phyloP scores from a whole-genome alignment of 192 early-diverging fungal genomes.

The Martensiomyces pterosporus region DNA sequence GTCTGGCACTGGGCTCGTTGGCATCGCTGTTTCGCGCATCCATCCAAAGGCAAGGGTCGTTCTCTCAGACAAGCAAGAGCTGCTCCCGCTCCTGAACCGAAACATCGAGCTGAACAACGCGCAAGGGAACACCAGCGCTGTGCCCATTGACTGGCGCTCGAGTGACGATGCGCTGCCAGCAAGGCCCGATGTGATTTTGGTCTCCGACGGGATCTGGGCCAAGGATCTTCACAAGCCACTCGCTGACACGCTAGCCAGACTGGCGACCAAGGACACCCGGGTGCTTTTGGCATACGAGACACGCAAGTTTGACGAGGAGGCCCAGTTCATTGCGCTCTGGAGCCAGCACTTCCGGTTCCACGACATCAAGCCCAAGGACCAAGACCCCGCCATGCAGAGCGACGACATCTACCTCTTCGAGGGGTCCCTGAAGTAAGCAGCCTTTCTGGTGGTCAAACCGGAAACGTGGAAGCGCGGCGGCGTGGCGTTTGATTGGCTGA shows the following conservation, averaged over 20 bases:
- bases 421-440: background rate
- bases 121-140: constrained; percentile 4
- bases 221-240: constrained; percentile 28
- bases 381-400: constrained; percentile 34
- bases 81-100: constrained; percentile 23
- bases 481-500: background rate
- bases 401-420: constrained; percentile 42
- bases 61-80: constrained; percentile 28
- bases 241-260: constrained; percentile 21
- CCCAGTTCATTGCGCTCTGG: constrained; percentile 34
- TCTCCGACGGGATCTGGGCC: constrained; percentile 36
- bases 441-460: too few species aligned
- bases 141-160: constrained; percentile 16
- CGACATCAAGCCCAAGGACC: constrained; percentile 43
- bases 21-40: constrained; percentile 19
- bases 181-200: constrained; percentile 24
- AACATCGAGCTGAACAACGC: constrained; percentile 24
- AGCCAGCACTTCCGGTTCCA: constrained; percentile 27
- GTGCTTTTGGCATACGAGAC: constrained; percentile 33
- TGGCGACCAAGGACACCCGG: constrained; percentile 11
- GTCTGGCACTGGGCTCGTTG: constrained; percentile 35
- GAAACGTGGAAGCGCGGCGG: too few species aligned
- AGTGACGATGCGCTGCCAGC: too few species aligned
- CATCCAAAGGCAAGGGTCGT: constrained; percentile 20
- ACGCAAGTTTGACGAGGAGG: constrained; percentile 34